These are phyloP conservation scores for Nakazawaea wickerhamii DNA, from an alignment of 805 yeast species.

Conservation along the genomic window DNA sequence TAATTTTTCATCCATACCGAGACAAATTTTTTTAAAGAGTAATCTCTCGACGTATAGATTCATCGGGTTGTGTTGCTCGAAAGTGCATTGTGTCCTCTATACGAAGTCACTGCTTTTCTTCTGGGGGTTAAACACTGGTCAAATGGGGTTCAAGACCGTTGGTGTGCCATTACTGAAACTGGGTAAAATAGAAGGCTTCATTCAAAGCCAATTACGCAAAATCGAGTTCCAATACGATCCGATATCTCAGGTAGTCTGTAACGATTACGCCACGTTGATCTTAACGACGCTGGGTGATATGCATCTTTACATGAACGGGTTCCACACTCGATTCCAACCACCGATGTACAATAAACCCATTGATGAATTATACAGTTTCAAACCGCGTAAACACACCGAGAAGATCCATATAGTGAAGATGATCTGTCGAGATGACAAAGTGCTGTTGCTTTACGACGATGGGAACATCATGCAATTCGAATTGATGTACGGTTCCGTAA, in stretches of 20 bases:
- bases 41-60: neutral
- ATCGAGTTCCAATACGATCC: constrained; percentile 39
- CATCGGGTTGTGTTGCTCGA: constrained; percentile 39
- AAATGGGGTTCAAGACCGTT: constrained; percentile 52
- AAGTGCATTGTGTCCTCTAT: constrained; percentile 62
- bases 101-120: constrained; percentile 41
- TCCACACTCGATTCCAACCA: constrained; percentile 43
- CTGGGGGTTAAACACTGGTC: constrained; percentile 85
- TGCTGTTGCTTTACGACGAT: constrained; percentile 48
- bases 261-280: constrained; percentile 67
- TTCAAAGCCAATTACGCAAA: constrained; percentile 34
- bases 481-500: constrained; percentile 23
- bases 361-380: constrained; percentile 45
- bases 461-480: constrained; percentile 46
- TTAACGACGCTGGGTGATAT: constrained; percentile 54
- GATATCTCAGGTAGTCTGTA: constrained; percentile 54
- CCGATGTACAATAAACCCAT: constrained; percentile 26
- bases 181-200: constrained; percentile 32
- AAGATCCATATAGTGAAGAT: constrained; percentile 29
- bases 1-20: neutral
- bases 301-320: constrained; percentile 53
- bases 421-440: constrained; percentile 31
- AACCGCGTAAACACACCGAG: constrained; percentile 45
- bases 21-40: neutral
- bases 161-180: neutral